Conservation (phyloP, 257 asterid species). For the Rubia yunnanensis region DNA sequence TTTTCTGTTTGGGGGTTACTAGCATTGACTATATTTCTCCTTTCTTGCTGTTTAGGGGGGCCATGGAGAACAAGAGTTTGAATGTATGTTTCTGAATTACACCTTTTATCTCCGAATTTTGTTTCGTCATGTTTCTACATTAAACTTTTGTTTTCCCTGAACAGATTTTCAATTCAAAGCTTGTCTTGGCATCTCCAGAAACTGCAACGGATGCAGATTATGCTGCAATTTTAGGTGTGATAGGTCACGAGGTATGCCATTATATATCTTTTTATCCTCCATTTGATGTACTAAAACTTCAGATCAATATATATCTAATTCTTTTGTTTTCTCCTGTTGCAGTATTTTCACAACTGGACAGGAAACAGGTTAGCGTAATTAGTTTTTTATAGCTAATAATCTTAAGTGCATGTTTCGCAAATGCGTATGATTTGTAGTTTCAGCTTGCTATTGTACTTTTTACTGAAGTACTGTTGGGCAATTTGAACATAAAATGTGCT, state of each 20-base stretch:
- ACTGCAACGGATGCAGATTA: slow-evolving; percentile 93
- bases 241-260: slow-evolving; percentile 81
- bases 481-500: neutral
- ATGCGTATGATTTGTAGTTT: neutral
- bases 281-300: neutral
- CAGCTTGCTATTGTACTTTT: neutral
- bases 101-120: neutral
- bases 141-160: slow-evolving; percentile 12
- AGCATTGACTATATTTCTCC: slow-evolving; percentile 3
- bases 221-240: slow-evolving; percentile 93
- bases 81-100: slow-evolving; percentile 40
- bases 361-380: slow-evolving; percentile 69
- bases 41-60: slow-evolving; percentile 65
- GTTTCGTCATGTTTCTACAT: neutral
- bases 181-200: slow-evolving; percentile 94
- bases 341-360: slow-evolving; percentile 99
- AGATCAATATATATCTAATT: slow-evolving; percentile 3
- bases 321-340: slow-evolving; percentile 27
- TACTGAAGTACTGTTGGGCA: neutral
- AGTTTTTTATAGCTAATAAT: slow-evolving; percentile 5
- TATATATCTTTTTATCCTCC: neutral
- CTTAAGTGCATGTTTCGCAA: too few relatives aligned
- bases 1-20: slow-evolving; percentile 6
- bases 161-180: slow-evolving; percentile 92
- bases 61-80: slow-evolving; percentile 98